Base-by-base conservation (phyloP, 1,284 basidiomycete genomes). In the Paramarasmius palmivorus region DNA sequence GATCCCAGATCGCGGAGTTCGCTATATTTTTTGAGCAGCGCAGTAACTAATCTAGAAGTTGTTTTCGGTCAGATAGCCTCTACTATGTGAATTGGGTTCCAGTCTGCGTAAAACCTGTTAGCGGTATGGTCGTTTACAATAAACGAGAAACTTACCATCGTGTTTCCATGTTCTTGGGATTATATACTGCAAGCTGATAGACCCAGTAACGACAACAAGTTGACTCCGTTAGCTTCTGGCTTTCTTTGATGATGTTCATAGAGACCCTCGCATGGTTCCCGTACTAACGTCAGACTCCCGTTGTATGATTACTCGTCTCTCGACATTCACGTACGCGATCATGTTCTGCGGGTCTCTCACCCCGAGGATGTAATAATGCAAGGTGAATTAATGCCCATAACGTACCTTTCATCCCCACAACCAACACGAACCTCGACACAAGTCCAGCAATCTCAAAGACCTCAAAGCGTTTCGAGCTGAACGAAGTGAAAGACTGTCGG, bases 1-100 rank as follows among this genome's bases (percentile, higher is more conserved):
- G 62, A 19, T 57, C 53, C 62, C 62, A 64, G 12, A 59, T 52
- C 9, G 57, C 59, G 10, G 10, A 38, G 41, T 49, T 64, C 62
- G 20, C 56, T 54, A 12, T 60, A 46, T 8, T 49, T 62, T 47
- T 64, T 64, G 12, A n/a, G 59, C 55, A 7, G 58, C 61, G 12
- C 38, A 22, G 42, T 63, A 63, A 6, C 45, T 49, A 19, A 35
- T 39, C 39, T 59, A 52, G 3, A 42, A 29, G 19, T 53, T 40
- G 14, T 42, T 17, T 42, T 50, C 54, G 25, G n/a, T n/a, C 46
- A 37, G 10, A 59, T 36, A 8, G 55, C 60, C 25, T 59, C 45
- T 50, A 61, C 60, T 19, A 48, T 58, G 20, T 54, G 57, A 19
- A 59, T 49, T 8, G 52, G 25, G 35, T 53, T 58, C 60, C 60